These are phyloP conservation scores for Aspergillus ellipticus DNA, from an alignment of 495 filamentous ascomycete genomes.

Conservation along the genomic window DNA sequence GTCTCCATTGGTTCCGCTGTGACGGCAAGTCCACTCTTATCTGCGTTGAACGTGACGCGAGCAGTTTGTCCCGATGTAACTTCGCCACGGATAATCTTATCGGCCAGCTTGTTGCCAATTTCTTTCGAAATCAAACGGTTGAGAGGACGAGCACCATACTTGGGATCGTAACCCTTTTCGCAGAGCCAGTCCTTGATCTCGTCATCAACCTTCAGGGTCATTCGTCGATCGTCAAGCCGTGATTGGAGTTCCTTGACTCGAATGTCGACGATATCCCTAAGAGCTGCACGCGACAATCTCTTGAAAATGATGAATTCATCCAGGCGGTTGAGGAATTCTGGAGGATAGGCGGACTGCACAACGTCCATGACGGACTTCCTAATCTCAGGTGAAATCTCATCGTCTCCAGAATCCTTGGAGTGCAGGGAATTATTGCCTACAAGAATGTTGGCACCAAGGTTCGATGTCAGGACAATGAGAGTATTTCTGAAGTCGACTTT, in stretches of 20 bases:
- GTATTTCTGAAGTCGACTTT: slow-evolving; percentile 96
- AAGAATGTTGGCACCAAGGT: slow-evolving; percentile 62
- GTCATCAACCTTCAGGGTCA: slow-evolving; percentile 65
- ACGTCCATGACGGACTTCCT: slow-evolving; percentile 84
- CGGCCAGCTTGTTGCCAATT: slow-evolving; percentile 83
- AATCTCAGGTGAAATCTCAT: slow-evolving; percentile 64
- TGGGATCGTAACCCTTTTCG: slow-evolving; percentile 82
- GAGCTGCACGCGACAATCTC: slow-evolving; percentile 69
- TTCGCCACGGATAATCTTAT: slow-evolving; percentile 85
- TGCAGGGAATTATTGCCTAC: slow-evolving; percentile 42
- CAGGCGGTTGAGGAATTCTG: slow-evolving; percentile 94
- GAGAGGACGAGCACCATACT: slow-evolving; percentile 87
- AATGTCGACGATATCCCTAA: slow-evolving; percentile 92
- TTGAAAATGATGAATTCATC: slow-evolving; percentile 97
- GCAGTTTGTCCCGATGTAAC: slow-evolving; percentile 71
- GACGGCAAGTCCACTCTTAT: slow-evolving; percentile 35
- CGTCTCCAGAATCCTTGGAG: slow-evolving; percentile 47
- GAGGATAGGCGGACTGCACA: slow-evolving; percentile 73
- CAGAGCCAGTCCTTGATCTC: slow-evolving; percentile 81
- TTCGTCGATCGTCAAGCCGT: slow-evolving; percentile 81
- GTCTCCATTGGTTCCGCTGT: slow-evolving; percentile 12
- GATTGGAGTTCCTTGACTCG: slow-evolving; percentile 78
- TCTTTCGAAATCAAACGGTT: slow-evolving; percentile 87
- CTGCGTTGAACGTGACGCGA: slow-evolving; percentile 56
- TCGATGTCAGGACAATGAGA: slow-evolving; percentile 92